Evolutionary conservation across 768 basidiomycete species (phyloP).

Genomic region (Suillus weaverae): DNA sequence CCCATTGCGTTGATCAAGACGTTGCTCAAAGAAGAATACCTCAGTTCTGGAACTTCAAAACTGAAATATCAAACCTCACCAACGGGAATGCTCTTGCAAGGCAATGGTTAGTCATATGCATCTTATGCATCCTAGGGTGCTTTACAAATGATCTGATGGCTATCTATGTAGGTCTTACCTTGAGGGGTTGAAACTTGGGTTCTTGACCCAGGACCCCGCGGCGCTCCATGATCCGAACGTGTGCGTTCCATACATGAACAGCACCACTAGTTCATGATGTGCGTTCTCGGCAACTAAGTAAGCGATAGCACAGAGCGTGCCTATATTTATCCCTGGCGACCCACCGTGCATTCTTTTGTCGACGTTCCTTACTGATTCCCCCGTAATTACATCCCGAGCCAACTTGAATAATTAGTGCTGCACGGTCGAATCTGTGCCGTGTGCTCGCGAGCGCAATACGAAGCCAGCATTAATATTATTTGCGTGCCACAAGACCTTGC

Average conservation of each 20-base stretch:
- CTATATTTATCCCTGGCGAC: not conserved
- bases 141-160: not conserved
- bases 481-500: too few relatives aligned
- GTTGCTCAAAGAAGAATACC: not conserved
- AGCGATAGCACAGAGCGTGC: not conserved
- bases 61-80: conserved; percentile 50
- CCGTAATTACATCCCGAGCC: too few relatives aligned
- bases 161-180: conserved; percentile 60
- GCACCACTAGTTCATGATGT: conserved; percentile 12
- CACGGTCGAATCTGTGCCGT: too few relatives aligned
- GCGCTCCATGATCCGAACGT: conserved; percentile 53
- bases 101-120: conserved; percentile 52
- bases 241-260: conserved; percentile 46
- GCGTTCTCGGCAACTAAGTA: not conserved
- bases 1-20: not conserved
- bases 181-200: conserved; percentile 59
- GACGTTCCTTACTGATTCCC: too few relatives aligned
- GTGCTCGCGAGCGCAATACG: too few relatives aligned
- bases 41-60: conserved; percentile 75
- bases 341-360: not conserved
- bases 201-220: conserved; percentile 62
- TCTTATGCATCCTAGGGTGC: not conserved
- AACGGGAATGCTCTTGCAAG: conserved; percentile 50
- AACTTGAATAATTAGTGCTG: too few relatives aligned
- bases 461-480: too few relatives aligned